Conservation (phyloP, 2,329 filamentous ascomycete species). For the Gremmenia infestans region DNA sequence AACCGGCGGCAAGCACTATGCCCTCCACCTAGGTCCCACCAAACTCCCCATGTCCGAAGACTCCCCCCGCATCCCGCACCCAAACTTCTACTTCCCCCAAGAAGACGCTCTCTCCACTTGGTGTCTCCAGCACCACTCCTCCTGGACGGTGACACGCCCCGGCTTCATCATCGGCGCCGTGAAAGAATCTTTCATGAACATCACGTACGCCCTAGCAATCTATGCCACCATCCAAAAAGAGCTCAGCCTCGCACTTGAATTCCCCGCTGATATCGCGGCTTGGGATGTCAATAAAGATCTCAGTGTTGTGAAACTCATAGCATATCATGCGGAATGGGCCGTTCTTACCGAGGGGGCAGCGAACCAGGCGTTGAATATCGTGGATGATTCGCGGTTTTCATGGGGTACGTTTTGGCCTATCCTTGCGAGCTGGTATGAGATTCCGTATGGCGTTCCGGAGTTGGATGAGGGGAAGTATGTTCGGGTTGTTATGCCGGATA, state of each 20-base stretch:
- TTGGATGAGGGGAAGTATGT: constrained; percentile 12
- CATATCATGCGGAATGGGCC: constrained; percentile 16
- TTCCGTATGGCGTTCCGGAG: constrained; percentile 8
- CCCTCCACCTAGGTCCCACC: constrained; percentile 27
- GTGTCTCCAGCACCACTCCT: constrained; percentile 1
- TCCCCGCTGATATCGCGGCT: constrained; percentile 28
- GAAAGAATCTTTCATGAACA: constrained; percentile 24
- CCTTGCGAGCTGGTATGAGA: constrained; percentile 31
- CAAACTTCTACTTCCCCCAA: constrained; percentile 20
- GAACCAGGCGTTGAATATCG: constrained; percentile 39
- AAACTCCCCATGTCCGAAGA: constrained; percentile 23
- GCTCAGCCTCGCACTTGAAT: constrained; percentile 30
- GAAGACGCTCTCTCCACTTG: constrained; percentile 12
- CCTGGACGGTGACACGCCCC: constrained; percentile 13
- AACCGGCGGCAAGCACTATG: constrained; percentile 33
- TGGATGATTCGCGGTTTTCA: constrained; percentile 35
- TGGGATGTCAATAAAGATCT: constrained; percentile 15
- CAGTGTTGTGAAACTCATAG: constrained; percentile 5
- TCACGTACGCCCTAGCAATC: constrained; percentile 13
- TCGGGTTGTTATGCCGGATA: too few relatives aligned
- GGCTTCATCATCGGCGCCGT: constrained; percentile 16
- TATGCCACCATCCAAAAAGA: constrained; percentile 29
- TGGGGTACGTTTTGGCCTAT: constrained; percentile 39
- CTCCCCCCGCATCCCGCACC: background rate
- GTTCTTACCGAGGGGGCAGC: constrained; percentile 13